phyloP scores from a whole-genome alignment of 2,329 filamentous ascomycete genomes.

The Zarea fungicola region DNA sequence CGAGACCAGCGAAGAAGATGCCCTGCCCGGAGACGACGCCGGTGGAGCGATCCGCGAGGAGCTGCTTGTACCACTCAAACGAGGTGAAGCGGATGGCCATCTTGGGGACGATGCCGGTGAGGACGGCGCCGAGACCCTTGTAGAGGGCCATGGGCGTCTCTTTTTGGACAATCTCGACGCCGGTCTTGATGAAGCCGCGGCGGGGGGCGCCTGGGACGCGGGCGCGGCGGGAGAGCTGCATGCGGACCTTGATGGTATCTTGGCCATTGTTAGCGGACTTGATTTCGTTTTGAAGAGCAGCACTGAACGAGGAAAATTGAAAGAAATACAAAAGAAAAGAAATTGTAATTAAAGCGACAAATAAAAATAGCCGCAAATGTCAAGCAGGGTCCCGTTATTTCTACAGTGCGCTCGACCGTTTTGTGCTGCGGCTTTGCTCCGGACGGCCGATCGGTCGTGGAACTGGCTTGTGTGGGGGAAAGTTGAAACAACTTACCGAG shows the following conservation, averaged over 20 bases:
- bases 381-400: too few relatives aligned
- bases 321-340: not conserved
- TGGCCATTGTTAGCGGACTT: conserved; percentile 13
- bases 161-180: conserved; percentile 76
- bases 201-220: conserved; percentile 76
- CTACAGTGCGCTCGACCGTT: too few relatives aligned
- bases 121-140: conserved; percentile 94
- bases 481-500: conserved; percentile 54
- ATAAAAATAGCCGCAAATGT: too few relatives aligned
- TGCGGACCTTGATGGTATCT: conserved; percentile 98
- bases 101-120: conserved; percentile 95
- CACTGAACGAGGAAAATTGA: not conserved
- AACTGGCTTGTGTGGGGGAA: too few relatives aligned
- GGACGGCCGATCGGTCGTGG: too few relatives aligned
- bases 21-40: conserved; percentile 63
- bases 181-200: conserved; percentile 83
- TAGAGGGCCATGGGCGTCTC: conserved; percentile 93
- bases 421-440: conserved; percentile 6
- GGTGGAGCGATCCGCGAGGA: conserved; percentile 63
- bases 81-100: conserved; percentile 99
- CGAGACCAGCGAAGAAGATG: conserved; percentile 73
- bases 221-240: conserved; percentile 91
- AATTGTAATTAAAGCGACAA: too few relatives aligned
- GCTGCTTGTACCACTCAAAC: conserved; percentile 91
- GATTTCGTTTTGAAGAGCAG: conserved; percentile 4